Evolutionary conservation across 78 protist species (phyloP), one percentile per base, ranked within the genome.

Genomic region (Pelomyxa schiedti): DNA sequence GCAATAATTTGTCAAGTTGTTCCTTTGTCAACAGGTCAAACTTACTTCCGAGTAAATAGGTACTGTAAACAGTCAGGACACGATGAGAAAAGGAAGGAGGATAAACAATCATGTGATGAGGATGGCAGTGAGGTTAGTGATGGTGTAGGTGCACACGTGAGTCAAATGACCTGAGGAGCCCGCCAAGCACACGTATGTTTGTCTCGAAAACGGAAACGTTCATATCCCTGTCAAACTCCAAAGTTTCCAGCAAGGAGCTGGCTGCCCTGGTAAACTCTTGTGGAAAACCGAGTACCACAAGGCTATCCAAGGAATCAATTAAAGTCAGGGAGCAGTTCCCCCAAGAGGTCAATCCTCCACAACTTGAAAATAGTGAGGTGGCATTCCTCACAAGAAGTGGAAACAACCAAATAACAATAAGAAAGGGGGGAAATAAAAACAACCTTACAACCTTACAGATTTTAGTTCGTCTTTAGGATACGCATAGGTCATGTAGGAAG

Each of bases 171-270:
- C 82, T 77, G 42, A 79, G 69, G 8, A 93, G 80, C 42, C 95
- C 98, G 30, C 98, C 98, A 43, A 94, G 70, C 8, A 79, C 86
- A 30, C 98, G 83, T 71, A 94, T 94, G 79, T 84, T 93, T 26
- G 93, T 91, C 82, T 94, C 98, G 70, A 95, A 95, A 2, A 93
- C 95, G 2, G 92, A 85, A 16, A 95, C 98, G 8, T 69, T 81
- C 24, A 76, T 53, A 82, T 94, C 86, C 0, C 41, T 64, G 66
- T 93, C 78, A 66, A 90, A 88, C 37, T 28, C 2, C 26, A 72
- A 58, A 58, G 76, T 76, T 7, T 74, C 73, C 5, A 39, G 16
- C 8, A 84, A 69, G 88, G 80, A 76, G 39, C 53, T 32, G n/a
- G 80, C 80, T 22, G 63, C 84, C 28, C 52, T n/a, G 28, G 36